phyloP scores from a whole-genome alignment of 148 eudicot species.

The Camellia sinensis region DNA sequence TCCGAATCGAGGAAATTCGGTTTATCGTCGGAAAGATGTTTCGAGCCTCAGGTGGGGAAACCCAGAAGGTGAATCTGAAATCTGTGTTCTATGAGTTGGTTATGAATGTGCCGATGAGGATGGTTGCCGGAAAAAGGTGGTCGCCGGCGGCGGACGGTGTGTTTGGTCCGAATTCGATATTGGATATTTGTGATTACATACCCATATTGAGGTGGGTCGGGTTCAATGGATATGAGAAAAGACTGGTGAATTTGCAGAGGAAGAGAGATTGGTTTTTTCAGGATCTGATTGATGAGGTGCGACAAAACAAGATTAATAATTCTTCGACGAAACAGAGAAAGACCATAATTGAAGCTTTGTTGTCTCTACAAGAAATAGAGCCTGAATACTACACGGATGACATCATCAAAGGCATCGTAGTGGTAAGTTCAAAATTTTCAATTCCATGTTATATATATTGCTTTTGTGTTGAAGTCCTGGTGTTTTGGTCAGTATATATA shows the following conservation, averaged over 20 bases:
- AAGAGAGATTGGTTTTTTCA: slow-evolving; percentile 14
- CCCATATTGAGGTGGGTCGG: slow-evolving; percentile 22
- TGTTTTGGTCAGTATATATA: too few relatives aligned
- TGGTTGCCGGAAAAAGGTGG: slow-evolving; percentile 26
- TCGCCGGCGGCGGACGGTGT: too few relatives aligned
- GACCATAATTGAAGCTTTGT: slow-evolving; percentile 19
- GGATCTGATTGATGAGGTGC: slow-evolving; percentile 10
- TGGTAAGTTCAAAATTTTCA: slow-evolving; percentile 5
- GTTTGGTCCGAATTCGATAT: too few relatives aligned
- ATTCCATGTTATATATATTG: too few relatives aligned
- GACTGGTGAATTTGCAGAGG: slow-evolving; percentile 7
- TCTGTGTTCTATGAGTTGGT: background rate
- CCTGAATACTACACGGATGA: slow-evolving; percentile 20
- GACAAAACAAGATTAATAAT: background rate
- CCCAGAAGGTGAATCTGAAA: background rate
- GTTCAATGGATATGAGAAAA: slow-evolving; percentile 7
- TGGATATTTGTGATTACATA: slow-evolving; percentile 15
- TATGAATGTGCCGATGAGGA: slow-evolving; percentile 25
- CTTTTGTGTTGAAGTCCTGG: too few relatives aligned
- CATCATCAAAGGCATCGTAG: slow-evolving; percentile 18
- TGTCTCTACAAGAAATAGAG: slow-evolving; percentile 14
- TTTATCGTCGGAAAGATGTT: background rate
- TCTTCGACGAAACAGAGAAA: background rate
- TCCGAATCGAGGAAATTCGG: background rate
- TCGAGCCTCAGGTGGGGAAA: background rate